Evolutionary conservation across 192 early-diverging fungal species (phyloP).

Genomic region (Phycomyces nitens): DNA sequence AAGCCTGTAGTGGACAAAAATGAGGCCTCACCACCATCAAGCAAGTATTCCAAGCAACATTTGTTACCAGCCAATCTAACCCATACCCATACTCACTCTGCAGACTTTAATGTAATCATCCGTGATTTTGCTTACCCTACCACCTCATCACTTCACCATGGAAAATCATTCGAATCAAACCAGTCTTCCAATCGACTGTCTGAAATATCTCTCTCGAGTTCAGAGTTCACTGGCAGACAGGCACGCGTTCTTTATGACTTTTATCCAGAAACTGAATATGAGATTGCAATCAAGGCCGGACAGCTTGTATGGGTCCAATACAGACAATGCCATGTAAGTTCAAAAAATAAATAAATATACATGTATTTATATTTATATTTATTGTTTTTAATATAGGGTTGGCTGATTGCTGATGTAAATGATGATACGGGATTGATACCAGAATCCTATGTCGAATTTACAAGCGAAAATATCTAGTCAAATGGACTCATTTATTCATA

Average conservation of each 20-base stretch:
- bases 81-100: no score
- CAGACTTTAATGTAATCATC: constrained; percentile 1
- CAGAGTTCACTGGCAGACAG: constrained; percentile 42
- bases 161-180: constrained; percentile 31
- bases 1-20: not conserved
- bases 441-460: constrained; percentile 70
- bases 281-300: constrained; percentile 62
- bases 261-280: constrained; percentile 63
- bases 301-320: constrained; percentile 65
- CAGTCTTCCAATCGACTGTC: constrained; percentile 17
- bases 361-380: not conserved
- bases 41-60: no score
- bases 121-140: constrained; percentile 48
- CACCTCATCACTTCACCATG: constrained; percentile 35
- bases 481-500: no score
- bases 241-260: constrained; percentile 74
- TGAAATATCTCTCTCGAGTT: constrained; percentile 18
- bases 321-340: constrained; percentile 55
- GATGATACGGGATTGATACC: constrained; percentile 70
- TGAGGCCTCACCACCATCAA: not conserved
- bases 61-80: no score
- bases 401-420: constrained; percentile 65
- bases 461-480: not conserved
- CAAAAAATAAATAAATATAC: not conserved
- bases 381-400: constrained; percentile 43